These are phyloP conservation scores for Ensete glaucum DNA, from an alignment of 176 grass and related monocot species.

Conservation along the genomic window DNA sequence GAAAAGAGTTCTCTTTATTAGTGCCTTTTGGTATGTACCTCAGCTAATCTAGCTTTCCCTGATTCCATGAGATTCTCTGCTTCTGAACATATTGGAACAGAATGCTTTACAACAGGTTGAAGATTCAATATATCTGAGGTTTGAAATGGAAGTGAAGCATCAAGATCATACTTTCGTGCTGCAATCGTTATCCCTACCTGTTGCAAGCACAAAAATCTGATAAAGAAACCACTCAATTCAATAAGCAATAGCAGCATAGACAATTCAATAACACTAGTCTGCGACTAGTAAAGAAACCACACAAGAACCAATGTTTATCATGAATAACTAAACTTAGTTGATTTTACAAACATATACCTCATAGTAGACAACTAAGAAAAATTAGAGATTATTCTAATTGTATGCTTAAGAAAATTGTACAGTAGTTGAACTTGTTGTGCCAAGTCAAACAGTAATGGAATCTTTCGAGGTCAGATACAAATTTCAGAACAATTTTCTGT, in stretches of 20 bases:
- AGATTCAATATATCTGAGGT: slow-evolving; percentile 87
- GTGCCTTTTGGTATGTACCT: slow-evolving; percentile 33
- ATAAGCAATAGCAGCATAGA: not conserved
- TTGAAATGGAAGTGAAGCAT: slow-evolving; percentile 56
- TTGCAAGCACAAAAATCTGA: slow-evolving; percentile 15
- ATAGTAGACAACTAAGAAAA: no score
- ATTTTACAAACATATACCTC: no score
- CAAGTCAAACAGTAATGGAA: no score
- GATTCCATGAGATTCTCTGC: slow-evolving; percentile 90
- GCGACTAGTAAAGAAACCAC: no score
- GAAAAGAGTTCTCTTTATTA: not conserved
- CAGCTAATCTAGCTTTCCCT: slow-evolving; percentile 74
- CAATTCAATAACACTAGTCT: no score
- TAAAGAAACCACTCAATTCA: not conserved
- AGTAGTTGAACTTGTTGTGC: no score
- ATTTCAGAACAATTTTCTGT: no score
- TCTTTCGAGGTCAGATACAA: no score
- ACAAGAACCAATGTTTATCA: no score
- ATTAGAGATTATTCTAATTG: no score
- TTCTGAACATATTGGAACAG: slow-evolving; percentile 72
- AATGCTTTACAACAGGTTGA: slow-evolving; percentile 86
- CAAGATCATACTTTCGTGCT: slow-evolving; percentile 63
- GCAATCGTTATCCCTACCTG: slow-evolving; percentile 85
- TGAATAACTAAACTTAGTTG: no score
- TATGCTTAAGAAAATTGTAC: no score